Conservation (phyloP, 805 yeast genomes). For the Zygoascus flipseniorum region DNA sequence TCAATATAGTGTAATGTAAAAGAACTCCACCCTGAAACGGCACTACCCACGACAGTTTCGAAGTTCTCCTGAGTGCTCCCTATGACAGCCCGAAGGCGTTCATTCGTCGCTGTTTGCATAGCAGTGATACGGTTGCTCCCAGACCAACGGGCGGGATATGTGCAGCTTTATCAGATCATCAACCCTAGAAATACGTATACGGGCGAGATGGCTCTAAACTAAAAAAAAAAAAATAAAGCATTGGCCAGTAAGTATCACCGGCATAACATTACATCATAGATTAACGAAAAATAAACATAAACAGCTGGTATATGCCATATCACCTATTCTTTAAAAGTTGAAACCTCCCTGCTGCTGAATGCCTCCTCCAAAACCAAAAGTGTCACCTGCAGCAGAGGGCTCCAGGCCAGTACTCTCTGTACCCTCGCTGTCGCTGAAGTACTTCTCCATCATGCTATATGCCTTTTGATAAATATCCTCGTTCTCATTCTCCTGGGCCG, state of each 20-base stretch:
- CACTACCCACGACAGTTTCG: conserved; percentile 20
- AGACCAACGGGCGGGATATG: no score
- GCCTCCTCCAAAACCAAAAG: conserved; percentile 55
- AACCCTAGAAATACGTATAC: no score
- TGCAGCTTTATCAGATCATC: no score
- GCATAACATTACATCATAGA: neutral
- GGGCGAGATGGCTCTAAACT: no score
- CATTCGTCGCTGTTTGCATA: conserved; percentile 16
- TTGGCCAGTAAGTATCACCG: no score
- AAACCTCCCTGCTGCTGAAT: conserved; percentile 43
- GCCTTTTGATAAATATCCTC: conserved; percentile 91
- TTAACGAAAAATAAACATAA: neutral
- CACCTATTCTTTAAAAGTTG: conserved; percentile 3
- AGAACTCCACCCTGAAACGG: conserved; percentile 16
- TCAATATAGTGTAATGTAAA: conserved; percentile 9
- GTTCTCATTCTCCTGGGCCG: conserved; percentile 85
- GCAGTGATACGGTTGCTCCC: no score
- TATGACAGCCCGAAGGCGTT: conserved; percentile 17
- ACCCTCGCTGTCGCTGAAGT: conserved; percentile 70
- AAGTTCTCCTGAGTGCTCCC: conserved; percentile 21
- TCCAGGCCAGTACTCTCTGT: conserved; percentile 55
- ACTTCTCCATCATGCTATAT: conserved; percentile 79
- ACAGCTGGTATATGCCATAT: neutral
- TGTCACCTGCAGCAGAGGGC: conserved; percentile 71
- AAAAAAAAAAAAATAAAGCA: no score